These are phyloP conservation scores for Priceomyces melissophilus DNA, from an alignment of 805 yeast genomes.

Conservation along the genomic window DNA sequence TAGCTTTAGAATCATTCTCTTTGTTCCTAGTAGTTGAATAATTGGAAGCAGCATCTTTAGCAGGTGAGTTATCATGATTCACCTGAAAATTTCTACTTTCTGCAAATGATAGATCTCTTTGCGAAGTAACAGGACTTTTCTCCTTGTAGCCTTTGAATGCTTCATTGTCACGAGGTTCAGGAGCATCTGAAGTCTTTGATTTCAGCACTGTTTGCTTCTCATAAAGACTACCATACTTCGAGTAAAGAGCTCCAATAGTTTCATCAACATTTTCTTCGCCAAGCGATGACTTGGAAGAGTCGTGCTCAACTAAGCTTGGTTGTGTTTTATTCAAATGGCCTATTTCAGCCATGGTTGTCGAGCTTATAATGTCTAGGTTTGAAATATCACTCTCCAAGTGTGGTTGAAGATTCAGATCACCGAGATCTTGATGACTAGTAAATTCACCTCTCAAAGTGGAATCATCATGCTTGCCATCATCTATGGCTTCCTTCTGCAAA, in stretches of 20 bases:
- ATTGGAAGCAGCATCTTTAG: not conserved
- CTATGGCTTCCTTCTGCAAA: constrained; percentile 20
- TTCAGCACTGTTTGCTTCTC: not conserved
- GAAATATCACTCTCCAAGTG: constrained; percentile 20
- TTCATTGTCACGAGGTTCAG: not conserved
- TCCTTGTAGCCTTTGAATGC: no score
- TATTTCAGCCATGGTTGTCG: constrained; percentile 24
- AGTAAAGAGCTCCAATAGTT: constrained; percentile 23
- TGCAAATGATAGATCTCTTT: constrained; percentile 1
- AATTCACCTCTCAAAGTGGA: constrained; percentile 8
- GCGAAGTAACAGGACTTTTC: not conserved
- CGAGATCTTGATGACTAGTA: constrained; percentile 2
- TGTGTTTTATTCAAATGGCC: constrained; percentile 20
- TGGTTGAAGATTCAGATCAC: constrained; percentile 10
- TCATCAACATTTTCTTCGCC: constrained; percentile 7
- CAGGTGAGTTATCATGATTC: not conserved
- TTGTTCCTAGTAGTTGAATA: not conserved
- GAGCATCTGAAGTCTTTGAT: not conserved
- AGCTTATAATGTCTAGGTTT: constrained; percentile 24
- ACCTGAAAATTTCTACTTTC: not conserved
- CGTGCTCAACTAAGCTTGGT: constrained; percentile 22
- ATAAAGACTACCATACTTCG: constrained; percentile 18
- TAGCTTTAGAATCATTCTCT: not conserved
- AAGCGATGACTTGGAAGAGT: constrained; percentile 26
- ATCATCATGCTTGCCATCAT: constrained; percentile 19